Percentiles rank a stretch among this genome's conserved stretches.
Conservation (phyloP, 2,329 filamentous ascomycete genomes). For the Hypoxylon sp. region DNA sequence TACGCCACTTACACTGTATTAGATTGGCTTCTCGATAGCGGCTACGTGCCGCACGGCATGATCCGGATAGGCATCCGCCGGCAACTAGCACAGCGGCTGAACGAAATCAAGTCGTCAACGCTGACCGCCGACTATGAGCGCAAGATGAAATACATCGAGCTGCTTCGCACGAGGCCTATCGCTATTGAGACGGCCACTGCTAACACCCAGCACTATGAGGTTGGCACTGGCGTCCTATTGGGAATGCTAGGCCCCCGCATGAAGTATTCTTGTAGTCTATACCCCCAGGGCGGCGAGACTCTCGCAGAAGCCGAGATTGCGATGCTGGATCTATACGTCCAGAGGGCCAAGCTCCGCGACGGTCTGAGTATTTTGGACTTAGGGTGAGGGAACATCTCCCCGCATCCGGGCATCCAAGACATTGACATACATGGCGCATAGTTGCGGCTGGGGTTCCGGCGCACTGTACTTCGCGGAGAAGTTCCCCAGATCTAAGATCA, state of each 20-base stretch:
- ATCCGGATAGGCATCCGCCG: conserved; percentile 76
- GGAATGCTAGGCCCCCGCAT: conserved; percentile 76
- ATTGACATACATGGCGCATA: conserved; percentile 51
- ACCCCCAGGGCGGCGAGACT: conserved; percentile 74
- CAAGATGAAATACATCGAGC: conserved; percentile 75
- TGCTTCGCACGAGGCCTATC: conserved; percentile 73
- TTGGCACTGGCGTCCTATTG: conserved; percentile 74
- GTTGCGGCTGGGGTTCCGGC: conserved; percentile 78
- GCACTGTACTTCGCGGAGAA: conserved; percentile 76
- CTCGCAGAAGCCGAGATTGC: conserved; percentile 75
- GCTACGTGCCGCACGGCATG: conserved; percentile 74
- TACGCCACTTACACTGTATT: conserved; percentile 17
- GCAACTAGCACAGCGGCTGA: conserved; percentile 74
- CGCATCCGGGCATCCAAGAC: background rate
- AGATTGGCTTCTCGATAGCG: conserved; percentile 75
- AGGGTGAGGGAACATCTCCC: conserved; percentile 60
- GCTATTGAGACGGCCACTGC: conserved; percentile 77
- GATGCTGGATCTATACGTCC: conserved; percentile 75
- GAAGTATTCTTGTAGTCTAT: conserved; percentile 80
- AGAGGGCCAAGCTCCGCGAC: conserved; percentile 71
- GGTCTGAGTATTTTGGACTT: conserved; percentile 75
- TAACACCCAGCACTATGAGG: conserved; percentile 81
- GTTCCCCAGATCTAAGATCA: conserved; percentile 73
- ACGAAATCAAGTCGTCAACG: conserved; percentile 67
- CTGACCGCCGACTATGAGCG: conserved; percentile 67